Evolutionary conservation across 495 filamentous ascomycete genomes (phyloP).

Genomic region (Halenospora varia): DNA sequence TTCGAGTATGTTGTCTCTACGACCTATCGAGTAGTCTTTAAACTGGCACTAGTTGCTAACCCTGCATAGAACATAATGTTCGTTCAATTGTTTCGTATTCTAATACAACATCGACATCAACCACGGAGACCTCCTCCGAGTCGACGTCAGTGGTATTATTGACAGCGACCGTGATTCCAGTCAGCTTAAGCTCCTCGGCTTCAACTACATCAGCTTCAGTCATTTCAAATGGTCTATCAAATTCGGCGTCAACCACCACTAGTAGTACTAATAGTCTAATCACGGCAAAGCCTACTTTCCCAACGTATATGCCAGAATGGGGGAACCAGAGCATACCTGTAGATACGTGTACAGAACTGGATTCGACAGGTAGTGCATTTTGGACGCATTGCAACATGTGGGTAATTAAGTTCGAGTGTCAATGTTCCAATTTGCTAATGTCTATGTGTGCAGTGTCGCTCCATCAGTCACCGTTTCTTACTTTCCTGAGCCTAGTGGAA

Average conservation of each 20-base stretch:
- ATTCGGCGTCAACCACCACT: no score
- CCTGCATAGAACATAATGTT: neutral
- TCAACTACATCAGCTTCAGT: neutral
- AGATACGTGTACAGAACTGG: constrained; percentile 12
- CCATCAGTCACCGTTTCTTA: constrained; percentile 12
- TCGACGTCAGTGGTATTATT: neutral
- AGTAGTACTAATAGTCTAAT: no score
- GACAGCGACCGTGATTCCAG: neutral
- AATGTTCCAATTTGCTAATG: neutral
- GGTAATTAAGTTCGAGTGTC: neutral
- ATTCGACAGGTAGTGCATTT: constrained; percentile 22
- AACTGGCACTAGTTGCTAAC: neutral
- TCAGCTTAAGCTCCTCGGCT: neutral
- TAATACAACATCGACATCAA: neutral
- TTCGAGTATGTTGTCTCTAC: neutral
- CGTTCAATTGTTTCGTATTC: neutral
- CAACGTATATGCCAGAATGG: constrained; percentile 13
- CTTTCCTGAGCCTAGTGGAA: constrained; percentile 32
- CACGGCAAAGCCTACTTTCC: no score
- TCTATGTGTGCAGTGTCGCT: neutral
- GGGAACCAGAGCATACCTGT: constrained; percentile 17
- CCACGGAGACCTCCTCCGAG: neutral
- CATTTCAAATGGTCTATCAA: neutral
- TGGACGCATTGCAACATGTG: constrained; percentile 33
- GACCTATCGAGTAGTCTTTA: neutral